phyloP scores from a whole-genome alignment of 192 early-diverging fungal genomes.

The Borealophlyctis nickersoniae region DNA sequence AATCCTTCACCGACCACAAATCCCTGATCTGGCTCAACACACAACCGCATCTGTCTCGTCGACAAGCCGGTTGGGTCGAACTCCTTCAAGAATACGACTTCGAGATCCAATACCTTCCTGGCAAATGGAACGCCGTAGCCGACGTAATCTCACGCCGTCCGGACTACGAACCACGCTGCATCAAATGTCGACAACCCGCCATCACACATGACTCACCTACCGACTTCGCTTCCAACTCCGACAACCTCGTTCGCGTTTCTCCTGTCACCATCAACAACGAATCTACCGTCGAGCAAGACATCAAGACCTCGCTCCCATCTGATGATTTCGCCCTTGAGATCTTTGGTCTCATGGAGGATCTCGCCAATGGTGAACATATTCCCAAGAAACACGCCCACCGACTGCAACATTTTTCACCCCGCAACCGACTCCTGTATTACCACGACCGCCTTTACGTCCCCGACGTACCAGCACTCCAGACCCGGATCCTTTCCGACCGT shows the following conservation, averaged over 20 bases:
- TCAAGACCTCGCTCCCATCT: no score
- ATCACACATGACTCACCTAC: neutral
- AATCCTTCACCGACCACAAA: constrained; percentile 27
- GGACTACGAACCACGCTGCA: neutral
- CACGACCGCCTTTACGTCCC: neutral
- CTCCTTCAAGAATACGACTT: constrained; percentile 5
- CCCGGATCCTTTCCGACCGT: no score
- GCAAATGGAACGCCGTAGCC: constrained; percentile 6
- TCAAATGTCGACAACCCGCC: neutral
- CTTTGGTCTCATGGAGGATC: no score
- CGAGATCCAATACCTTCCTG: neutral
- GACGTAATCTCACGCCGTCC: neutral
- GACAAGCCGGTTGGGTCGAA: constrained; percentile 36
- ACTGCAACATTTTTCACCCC: neutral
- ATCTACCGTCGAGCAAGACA: no score
- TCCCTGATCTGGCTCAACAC: constrained; percentile 41
- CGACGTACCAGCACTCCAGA: no score
- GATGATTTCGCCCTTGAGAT: no score
- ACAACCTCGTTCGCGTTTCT: no score
- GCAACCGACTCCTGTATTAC: constrained; percentile 1
- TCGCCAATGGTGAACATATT: no score
- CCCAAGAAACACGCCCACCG: neutral
- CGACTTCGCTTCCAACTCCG: no score
- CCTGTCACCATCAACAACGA: no score
- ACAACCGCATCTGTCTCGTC: constrained; percentile 18